Conservation (phyloP, 108 stramenopile genomes). For the Parietichytrium sp. region DNA sequence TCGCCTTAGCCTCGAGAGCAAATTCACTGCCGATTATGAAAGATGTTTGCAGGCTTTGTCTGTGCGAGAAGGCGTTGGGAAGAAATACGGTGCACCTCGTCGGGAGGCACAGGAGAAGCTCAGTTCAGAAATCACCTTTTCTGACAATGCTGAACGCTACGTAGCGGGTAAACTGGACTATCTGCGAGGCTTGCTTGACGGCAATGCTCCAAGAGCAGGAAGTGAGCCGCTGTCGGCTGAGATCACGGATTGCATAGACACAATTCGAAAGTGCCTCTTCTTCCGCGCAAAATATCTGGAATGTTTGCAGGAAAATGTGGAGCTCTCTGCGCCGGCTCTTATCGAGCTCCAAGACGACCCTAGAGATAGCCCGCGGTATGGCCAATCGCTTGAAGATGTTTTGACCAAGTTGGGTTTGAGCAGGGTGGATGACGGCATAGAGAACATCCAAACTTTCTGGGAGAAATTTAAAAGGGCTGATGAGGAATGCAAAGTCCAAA, state of each 20-base stretch:
- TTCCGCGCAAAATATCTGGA: slow-evolving; percentile 51
- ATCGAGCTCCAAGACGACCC: neutral
- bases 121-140: slow-evolving; percentile 53
- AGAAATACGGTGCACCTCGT: slow-evolving; percentile 64
- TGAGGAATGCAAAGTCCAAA: slow-evolving; percentile 50
- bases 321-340: neutral
- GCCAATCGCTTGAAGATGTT: neutral
- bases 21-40: slow-evolving; percentile 52
- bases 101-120: slow-evolving; percentile 61
- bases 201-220: neutral
- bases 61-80: slow-evolving; percentile 60
- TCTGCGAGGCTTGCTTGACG: slow-evolving; percentile 27
- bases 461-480: neutral
- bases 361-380: neutral
- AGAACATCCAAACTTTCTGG: too few relatives aligned
- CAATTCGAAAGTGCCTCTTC: slow-evolving; percentile 42
- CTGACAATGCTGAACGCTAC: slow-evolving; percentile 48
- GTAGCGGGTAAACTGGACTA: slow-evolving; percentile 51
- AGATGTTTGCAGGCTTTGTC: slow-evolving; percentile 54
- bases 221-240: neutral
- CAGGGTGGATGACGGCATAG: neutral
- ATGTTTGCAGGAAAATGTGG: slow-evolving; percentile 40
- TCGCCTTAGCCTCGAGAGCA: neutral
- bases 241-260: neutral
- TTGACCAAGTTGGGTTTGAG: neutral